These are phyloP conservation scores for Mycena sanguinolenta DNA, from an alignment of 768 basidiomycete genomes.

Conservation along the genomic window DNA sequence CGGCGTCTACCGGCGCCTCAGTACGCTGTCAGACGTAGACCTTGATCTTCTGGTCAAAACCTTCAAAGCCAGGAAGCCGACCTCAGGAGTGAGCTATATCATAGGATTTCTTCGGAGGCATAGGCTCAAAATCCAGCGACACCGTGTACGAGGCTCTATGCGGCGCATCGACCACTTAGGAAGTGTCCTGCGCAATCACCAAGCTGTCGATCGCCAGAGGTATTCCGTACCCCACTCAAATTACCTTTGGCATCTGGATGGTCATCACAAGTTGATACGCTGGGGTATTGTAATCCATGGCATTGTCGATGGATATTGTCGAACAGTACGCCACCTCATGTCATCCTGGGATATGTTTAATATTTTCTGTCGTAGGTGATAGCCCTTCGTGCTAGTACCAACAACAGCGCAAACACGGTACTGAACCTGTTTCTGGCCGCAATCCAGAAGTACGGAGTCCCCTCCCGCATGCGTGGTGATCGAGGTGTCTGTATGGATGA, in stretches of 20 bases:
- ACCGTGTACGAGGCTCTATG: not conserved
- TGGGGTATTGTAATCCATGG: not conserved
- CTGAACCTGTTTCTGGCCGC: too few relatives aligned
- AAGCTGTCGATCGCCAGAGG: not conserved
- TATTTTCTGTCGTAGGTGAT: conserved; percentile 18
- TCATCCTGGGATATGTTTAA: not conserved
- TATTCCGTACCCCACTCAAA: not conserved
- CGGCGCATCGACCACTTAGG: not conserved
- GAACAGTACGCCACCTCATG: not conserved
- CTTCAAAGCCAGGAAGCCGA: not conserved
- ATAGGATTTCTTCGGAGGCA: not conserved
- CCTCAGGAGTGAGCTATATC: not conserved
- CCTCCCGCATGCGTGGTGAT: too few relatives aligned
- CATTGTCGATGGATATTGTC: not conserved
- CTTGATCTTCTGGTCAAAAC: not conserved
- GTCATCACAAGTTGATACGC: too few relatives aligned
- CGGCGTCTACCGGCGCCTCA: too few relatives aligned
- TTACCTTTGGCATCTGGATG: too few relatives aligned
- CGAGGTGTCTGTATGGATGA: too few relatives aligned
- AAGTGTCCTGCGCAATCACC: not conserved
- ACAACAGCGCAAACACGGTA: too few relatives aligned
- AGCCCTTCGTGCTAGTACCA: conserved; percentile 21
- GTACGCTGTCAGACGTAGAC: conserved; percentile 16
- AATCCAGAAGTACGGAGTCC: too few relatives aligned
- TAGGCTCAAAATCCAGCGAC: not conserved